phyloP scores from a whole-genome alignment of 768 basidiomycete species.

The Coprinopsis sp. region DNA sequence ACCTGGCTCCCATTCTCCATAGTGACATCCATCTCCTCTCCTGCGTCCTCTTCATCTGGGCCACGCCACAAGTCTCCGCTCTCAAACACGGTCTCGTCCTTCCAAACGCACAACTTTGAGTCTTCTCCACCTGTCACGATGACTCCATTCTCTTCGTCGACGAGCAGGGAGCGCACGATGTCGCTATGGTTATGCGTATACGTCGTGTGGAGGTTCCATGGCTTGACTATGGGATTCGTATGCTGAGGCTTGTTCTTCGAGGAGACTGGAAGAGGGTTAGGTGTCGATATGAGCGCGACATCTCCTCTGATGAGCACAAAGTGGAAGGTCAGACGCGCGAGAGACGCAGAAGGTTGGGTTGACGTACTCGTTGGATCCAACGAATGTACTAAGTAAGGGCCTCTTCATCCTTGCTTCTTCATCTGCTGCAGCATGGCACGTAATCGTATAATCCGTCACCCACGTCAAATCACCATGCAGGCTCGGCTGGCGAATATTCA shows the following conservation, averaged over 20 bases:
- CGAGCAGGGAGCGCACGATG: slow-evolving; percentile 50
- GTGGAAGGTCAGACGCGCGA: neutral
- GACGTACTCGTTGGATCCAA: slow-evolving; percentile 71
- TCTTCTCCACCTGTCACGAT: slow-evolving; percentile 31
- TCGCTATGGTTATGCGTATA: slow-evolving; percentile 57
- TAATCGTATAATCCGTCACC: slow-evolving; percentile 77
- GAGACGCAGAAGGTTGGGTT: no score
- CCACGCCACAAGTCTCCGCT: no score
- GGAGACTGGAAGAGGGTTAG: neutral
- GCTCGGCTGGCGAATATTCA: slow-evolving; percentile 64
- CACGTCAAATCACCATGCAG: slow-evolving; percentile 54
- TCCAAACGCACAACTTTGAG: slow-evolving; percentile 25
- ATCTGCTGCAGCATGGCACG: slow-evolving; percentile 37
- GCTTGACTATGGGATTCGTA: slow-evolving; percentile 9
- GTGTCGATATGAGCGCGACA: slow-evolving; percentile 44
- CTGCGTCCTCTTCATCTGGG: neutral
- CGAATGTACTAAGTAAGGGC: slow-evolving; percentile 45
- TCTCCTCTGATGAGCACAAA: slow-evolving; percentile 43
- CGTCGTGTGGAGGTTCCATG: slow-evolving; percentile 47
- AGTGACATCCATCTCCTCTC: neutral
- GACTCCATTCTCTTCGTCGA: slow-evolving; percentile 42
- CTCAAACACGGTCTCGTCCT: slow-evolving; percentile 3
- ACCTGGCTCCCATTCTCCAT: neutral
- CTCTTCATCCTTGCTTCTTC: slow-evolving; percentile 14
- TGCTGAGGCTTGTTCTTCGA: neutral